These are phyloP conservation scores for Neonectria coccinea DNA, from an alignment of 2,329 filamentous ascomycete species.

Conservation along the genomic window DNA sequence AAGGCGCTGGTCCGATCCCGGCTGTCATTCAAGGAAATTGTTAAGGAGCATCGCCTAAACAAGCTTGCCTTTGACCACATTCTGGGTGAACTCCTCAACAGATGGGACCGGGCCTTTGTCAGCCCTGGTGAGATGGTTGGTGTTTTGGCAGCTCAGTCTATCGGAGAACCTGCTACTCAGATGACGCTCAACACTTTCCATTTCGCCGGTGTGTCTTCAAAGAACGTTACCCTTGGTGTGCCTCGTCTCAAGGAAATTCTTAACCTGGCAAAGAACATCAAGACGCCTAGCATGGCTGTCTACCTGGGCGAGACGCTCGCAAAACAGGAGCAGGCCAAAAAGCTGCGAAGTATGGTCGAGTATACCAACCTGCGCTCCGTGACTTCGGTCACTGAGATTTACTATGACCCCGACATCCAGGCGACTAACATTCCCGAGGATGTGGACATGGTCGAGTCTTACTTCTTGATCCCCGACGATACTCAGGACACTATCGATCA, in stretches of 20 bases:
- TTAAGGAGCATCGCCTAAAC: conserved; percentile 86
- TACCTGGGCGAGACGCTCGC: conserved; percentile 76
- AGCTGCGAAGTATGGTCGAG: conserved; percentile 88
- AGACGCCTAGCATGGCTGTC: conserved; percentile 97
- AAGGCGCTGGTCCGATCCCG: conserved; percentile 91
- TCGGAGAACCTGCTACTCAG: conserved; percentile 97
- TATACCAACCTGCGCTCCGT: conserved; percentile 94
- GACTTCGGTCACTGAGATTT: conserved; percentile 92
- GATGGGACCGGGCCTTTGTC: conserved; percentile 87
- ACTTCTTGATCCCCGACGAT: conserved; percentile 93
- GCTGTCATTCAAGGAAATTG: conserved; percentile 92
- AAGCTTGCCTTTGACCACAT: conserved; percentile 94
- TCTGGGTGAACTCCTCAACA: conserved; percentile 87
- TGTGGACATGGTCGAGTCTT: conserved; percentile 93
- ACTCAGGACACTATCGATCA: conserved; percentile 69
- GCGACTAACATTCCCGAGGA: conserved; percentile 89
- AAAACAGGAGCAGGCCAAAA: conserved; percentile 84
- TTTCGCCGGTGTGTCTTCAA: conserved; percentile 99
- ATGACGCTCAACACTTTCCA: conserved; percentile 99
- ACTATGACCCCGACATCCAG: conserved; percentile 93
- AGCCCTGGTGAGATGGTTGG: conserved; percentile 98
- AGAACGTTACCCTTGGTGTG: conserved; percentile 99
- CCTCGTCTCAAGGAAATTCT: conserved; percentile 99
- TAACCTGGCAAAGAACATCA: conserved; percentile 97
- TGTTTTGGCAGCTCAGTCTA: conserved; percentile 96